Evolutionary conservation across 176 grass and related monocot species (phyloP).

Genomic region (Bolboschoenus planiculmis): DNA sequence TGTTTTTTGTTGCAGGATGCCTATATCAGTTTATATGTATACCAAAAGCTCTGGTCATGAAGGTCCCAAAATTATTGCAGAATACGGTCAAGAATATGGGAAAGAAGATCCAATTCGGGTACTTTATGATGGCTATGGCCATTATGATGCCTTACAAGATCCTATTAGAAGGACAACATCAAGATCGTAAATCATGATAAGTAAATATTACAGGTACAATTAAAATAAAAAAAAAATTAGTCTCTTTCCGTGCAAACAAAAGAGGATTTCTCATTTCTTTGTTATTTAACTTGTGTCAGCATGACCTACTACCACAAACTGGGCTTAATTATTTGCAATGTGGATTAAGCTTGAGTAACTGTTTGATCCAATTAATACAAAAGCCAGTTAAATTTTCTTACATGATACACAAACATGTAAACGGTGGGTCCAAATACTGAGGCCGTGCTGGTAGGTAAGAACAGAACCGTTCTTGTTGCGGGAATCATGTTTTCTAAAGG

Average conservation of each 20-base stretch:
- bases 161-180: slow-evolving; percentile 52
- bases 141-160: slow-evolving; percentile 65
- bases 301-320: not conserved
- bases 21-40: slow-evolving; percentile 82
- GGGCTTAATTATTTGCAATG: not conserved
- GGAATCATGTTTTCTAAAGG: not conserved
- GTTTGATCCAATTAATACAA: not conserved
- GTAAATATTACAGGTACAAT: not conserved
- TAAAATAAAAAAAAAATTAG: not conserved
- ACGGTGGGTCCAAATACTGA: not conserved
- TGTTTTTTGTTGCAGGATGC: slow-evolving; percentile 50
- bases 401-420: not conserved
- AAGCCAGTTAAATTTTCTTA: not conserved
- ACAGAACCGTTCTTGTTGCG: not conserved
- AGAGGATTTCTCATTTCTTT: not conserved
- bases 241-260: not conserved
- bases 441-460: not conserved
- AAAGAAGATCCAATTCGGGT: slow-evolving; percentile 74
- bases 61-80: slow-evolving; percentile 66
- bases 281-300: not conserved
- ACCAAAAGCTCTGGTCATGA: slow-evolving; percentile 33
- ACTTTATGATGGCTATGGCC: slow-evolving; percentile 80
- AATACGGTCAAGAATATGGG: slow-evolving; percentile 94
- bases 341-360: not conserved
- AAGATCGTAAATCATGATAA: slow-evolving; percentile 17